phyloP scores from a whole-genome alignment of 1,284 basidiomycete genomes.

The Pterulicium gracile region DNA sequence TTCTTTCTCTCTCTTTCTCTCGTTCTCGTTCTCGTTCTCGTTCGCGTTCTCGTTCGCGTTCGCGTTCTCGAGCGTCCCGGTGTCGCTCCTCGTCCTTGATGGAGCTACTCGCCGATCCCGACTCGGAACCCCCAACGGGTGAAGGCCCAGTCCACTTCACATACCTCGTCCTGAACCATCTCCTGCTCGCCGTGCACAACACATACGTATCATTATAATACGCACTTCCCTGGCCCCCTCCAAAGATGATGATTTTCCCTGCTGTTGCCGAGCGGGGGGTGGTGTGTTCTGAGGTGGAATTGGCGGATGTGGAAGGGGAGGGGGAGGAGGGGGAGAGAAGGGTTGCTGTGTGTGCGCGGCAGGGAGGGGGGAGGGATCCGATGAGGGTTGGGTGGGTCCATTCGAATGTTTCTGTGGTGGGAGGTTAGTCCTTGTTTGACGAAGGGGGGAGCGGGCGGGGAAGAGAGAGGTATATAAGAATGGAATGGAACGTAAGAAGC shows the following conservation, averaged over 20 bases:
- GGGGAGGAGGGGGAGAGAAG: no score
- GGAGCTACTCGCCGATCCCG: constrained; percentile 2
- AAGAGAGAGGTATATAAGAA: constrained; percentile 2
- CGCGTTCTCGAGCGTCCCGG: no score
- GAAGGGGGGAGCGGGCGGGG: no score
- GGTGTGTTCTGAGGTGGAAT: no score
- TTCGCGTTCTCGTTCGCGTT: no score
- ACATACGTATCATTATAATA: constrained; percentile 76
- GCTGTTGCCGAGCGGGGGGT: constrained; percentile 59
- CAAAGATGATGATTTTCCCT: constrained; percentile 74
- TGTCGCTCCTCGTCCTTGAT: constrained; percentile 10
- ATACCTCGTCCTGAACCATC: constrained; percentile 47
- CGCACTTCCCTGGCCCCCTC: constrained; percentile 63
- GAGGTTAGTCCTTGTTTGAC: no score
- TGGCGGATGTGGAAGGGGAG: no score
- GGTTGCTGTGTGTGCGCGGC: constrained; percentile 83
- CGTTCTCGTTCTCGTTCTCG: no score
- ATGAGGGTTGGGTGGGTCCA: constrained; percentile 72
- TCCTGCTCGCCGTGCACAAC: constrained; percentile 67
- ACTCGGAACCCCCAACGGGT: background rate
- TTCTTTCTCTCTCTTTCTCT: no score
- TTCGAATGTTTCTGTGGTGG: constrained; percentile 80
- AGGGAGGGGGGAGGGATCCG: constrained; percentile 72
- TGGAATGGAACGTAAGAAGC: background rate
- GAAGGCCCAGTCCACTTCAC: background rate